These are phyloP conservation scores for Ogataea corticis DNA, from an alignment of 805 yeast species.

Conservation along the genomic window DNA sequence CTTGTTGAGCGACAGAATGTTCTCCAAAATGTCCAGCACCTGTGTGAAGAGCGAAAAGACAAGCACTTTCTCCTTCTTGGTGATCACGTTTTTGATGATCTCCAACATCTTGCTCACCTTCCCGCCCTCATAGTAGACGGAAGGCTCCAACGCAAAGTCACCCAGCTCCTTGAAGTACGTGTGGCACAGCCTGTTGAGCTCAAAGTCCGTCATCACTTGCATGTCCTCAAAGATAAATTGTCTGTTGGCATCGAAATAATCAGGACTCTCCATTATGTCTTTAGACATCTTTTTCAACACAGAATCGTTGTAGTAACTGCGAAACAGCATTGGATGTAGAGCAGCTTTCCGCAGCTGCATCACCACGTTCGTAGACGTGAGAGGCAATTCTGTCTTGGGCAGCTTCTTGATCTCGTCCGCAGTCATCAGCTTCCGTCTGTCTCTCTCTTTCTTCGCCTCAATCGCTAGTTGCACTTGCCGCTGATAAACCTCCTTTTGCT, in stretches of 20 bases:
- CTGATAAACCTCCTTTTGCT: constrained; percentile 61
- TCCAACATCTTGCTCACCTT: constrained; percentile 61
- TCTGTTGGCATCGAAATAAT: constrained; percentile 72
- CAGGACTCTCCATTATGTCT: constrained; percentile 78
- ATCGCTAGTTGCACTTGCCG: constrained; percentile 51
- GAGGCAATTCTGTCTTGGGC: constrained; percentile 24
- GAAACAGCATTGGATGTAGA: constrained; percentile 84
- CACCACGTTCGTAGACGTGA: constrained; percentile 63
- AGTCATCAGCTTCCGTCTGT: constrained; percentile 39
- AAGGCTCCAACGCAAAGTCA: constrained; percentile 51
- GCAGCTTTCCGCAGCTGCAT: constrained; percentile 93
- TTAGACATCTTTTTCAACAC: constrained; percentile 66
- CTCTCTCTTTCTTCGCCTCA: constrained; percentile 43
- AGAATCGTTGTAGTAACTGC: constrained; percentile 60
- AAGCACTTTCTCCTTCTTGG: constrained; percentile 63
- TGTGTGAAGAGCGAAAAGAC: constrained; percentile 93
- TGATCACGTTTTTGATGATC: constrained; percentile 57
- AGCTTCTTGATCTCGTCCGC: constrained; percentile 36
- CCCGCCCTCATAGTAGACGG: constrained; percentile 65
- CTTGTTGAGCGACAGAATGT: constrained; percentile 60
- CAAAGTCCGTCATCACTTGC: constrained; percentile 93
- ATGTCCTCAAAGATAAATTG: constrained; percentile 87
- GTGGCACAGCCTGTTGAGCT: constrained; percentile 71
- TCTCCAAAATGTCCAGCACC: constrained; percentile 83
- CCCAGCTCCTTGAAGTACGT: constrained; percentile 69